A percentile compares a stretch with the other conserved stretches of the same genome.
Conservation (phyloP, 2,329 filamentous ascomycete genomes). For the Emergomyces pasteurianus region DNA sequence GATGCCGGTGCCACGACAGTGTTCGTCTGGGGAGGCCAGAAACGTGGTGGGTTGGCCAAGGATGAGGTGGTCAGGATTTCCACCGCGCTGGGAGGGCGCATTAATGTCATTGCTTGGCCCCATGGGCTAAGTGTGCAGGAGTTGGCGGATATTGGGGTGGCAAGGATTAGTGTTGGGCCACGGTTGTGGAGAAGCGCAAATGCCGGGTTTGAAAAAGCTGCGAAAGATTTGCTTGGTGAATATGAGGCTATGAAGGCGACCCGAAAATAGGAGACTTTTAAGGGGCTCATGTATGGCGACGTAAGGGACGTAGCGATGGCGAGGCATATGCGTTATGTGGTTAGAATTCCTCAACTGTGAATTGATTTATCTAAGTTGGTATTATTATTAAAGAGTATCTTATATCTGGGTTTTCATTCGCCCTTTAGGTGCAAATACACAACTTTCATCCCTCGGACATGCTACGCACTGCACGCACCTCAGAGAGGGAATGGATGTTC, state of each 20-base stretch:
- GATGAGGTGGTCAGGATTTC: conserved; percentile 39
- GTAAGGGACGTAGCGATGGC: background rate
- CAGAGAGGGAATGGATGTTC: background rate
- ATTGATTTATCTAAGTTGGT: background rate
- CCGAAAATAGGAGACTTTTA: background rate
- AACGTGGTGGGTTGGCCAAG: conserved; percentile 30
- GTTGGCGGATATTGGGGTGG: conserved; percentile 40
- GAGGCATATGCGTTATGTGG: background rate
- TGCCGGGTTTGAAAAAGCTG: conserved; percentile 8
- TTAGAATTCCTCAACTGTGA: background rate
- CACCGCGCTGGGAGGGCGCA: conserved; percentile 36
- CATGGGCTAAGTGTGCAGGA: conserved; percentile 34
- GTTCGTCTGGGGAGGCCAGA: conserved; percentile 47
- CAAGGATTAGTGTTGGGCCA: conserved; percentile 45
- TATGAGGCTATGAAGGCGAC: conserved; percentile 9
- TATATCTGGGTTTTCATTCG: background rate
- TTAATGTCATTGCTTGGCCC: conserved; percentile 38
- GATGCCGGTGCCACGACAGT: conserved; percentile 47
- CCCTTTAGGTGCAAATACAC: background rate
- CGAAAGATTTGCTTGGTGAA: conserved; percentile 8
- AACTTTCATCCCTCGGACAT: background rate
- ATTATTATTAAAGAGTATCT: background rate
- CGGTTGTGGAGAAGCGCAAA: conserved; percentile 34
- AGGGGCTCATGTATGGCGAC: too few species aligned
- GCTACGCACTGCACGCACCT: background rate